A percentile compares a stretch with the other conserved stretches of the same genome.
These are phyloP conservation scores for Cyclotella cryptica DNA, from an alignment of 108 stramenopile species.

Conservation along the genomic window DNA sequence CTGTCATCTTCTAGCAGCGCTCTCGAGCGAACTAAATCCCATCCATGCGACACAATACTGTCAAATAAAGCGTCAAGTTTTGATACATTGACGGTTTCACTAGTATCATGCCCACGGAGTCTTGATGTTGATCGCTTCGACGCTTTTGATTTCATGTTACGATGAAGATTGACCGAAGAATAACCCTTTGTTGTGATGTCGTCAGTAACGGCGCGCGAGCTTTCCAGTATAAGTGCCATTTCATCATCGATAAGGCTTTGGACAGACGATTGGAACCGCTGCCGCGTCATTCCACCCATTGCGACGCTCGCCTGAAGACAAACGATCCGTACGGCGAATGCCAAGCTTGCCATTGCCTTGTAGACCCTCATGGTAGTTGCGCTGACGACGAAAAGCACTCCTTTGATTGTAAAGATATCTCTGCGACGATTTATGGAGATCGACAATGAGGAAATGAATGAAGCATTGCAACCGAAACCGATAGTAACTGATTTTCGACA, in stretches of 20 bases:
- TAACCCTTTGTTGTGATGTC: neutral
- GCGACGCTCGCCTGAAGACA: neutral
- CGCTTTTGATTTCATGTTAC: neutral
- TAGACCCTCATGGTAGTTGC: neutral
- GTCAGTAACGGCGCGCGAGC: neutral
- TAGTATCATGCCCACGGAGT: neutral
- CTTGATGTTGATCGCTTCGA: neutral
- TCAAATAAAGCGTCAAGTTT: neutral
- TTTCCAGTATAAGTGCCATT: slow-evolving; percentile 5
- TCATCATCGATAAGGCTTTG: slow-evolving; percentile 27
- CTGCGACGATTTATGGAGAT: too few relatives aligned
- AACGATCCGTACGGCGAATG: neutral
- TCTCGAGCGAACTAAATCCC: neutral
- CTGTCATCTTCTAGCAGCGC: neutral
- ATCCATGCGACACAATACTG: slow-evolving; percentile 1
- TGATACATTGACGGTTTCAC: neutral
- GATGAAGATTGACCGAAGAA: neutral
- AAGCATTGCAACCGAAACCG: too few relatives aligned
- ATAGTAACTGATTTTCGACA: too few relatives aligned
- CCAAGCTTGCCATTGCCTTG: slow-evolving; percentile 6
- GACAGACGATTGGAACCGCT: slow-evolving; percentile 16
- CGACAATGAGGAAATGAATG: too few relatives aligned
- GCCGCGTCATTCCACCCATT: slow-evolving; percentile 9
- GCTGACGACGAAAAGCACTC: neutral
- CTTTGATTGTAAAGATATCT: too few relatives aligned